Percentiles rank a stretch among this genome's conserved stretches.
These are phyloP conservation scores for Xylaria castorea DNA, from an alignment of 495 filamentous ascomycete species.

Conservation along the genomic window DNA sequence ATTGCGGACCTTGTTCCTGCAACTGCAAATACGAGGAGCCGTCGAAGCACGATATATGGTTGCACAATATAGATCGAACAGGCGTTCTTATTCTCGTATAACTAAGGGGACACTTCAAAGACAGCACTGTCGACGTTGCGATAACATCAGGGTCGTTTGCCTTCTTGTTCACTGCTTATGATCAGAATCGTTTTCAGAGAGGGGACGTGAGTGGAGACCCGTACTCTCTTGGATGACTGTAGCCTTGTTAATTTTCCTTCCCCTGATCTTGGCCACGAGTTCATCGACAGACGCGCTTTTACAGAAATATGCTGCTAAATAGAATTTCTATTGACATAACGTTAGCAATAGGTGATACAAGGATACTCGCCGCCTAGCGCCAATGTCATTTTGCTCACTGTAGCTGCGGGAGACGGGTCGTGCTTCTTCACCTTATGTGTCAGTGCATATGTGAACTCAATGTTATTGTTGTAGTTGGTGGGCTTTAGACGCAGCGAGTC, in stretches of 20 bases:
- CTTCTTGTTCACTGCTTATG: slow-evolving; percentile 70
- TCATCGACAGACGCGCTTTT: slow-evolving; percentile 72
- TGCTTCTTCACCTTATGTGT: slow-evolving; percentile 72
- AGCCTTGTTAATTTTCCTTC: slow-evolving; percentile 78
- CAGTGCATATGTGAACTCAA: slow-evolving; percentile 89
- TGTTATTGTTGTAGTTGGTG: slow-evolving; percentile 71
- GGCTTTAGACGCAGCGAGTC: slow-evolving; percentile 69
- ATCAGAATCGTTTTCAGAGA: slow-evolving; percentile 33
- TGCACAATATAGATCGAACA: slow-evolving; percentile 79
- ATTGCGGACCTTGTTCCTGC: slow-evolving; percentile 94
- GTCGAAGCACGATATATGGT: slow-evolving; percentile 95
- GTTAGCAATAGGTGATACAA: slow-evolving; percentile 31
- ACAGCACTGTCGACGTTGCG: slow-evolving; percentile 84
- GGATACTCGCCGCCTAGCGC: slow-evolving; percentile 23
- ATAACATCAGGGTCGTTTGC: slow-evolving; percentile 88
- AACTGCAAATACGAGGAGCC: slow-evolving; percentile 90
- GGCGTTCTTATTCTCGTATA: slow-evolving; percentile 82
- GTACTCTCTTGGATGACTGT: slow-evolving; percentile 85
- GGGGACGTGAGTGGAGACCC: neutral
- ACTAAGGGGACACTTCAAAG: slow-evolving; percentile 89
- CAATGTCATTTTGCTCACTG: slow-evolving; percentile 35
- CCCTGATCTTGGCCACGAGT: slow-evolving; percentile 69
- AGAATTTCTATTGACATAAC: slow-evolving; percentile 69
- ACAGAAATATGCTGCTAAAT: slow-evolving; percentile 75
- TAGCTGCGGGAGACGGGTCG: slow-evolving; percentile 27